phyloP scores from a whole-genome alignment of 805 yeast genomes.

The Candida adriatica region DNA sequence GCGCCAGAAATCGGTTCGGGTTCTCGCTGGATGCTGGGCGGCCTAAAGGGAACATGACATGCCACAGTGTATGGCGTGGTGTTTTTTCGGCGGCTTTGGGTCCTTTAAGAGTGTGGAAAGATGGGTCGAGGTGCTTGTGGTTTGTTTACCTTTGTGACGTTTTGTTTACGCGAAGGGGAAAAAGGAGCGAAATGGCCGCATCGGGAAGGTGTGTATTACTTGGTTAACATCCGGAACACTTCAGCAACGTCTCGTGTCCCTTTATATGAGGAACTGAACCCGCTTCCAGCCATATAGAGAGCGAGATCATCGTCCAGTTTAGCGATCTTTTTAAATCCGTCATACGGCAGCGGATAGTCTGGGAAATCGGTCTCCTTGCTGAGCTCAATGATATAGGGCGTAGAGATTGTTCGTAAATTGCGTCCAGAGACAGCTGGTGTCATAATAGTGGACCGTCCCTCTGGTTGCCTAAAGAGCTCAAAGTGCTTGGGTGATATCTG shows the following conservation, averaged over 20 bases:
- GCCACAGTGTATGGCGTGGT: neutral
- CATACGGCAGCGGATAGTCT: slow-evolving; percentile 23
- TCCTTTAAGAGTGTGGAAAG: too few relatives aligned
- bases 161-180: too few relatives aligned
- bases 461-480: slow-evolving; percentile 11
- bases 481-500: slow-evolving; percentile 15
- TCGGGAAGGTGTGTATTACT: too few relatives aligned
- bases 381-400: slow-evolving; percentile 20
- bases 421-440: slow-evolving; percentile 21
- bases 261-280: slow-evolving; percentile 14
- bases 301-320: too few relatives aligned
- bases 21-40: too few relatives aligned
- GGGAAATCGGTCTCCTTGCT: slow-evolving; percentile 9
- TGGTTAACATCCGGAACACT: too few relatives aligned
- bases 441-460: slow-evolving; percentile 24
- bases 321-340: slow-evolving; percentile 17
- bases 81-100: neutral
- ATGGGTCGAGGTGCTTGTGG: too few relatives aligned
- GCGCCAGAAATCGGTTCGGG: slow-evolving; percentile 25
- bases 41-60: neutral
- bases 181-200: too few relatives aligned
- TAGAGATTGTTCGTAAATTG: slow-evolving; percentile 18
- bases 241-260: too few relatives aligned
- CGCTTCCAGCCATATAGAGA: too few relatives aligned
- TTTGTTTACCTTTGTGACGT: too few relatives aligned